Percentiles rank a stretch among this genome's conserved stretches.
Conservation (phyloP, 169 alveolate genomes). For the Besnoitia besnoiti region DNA sequence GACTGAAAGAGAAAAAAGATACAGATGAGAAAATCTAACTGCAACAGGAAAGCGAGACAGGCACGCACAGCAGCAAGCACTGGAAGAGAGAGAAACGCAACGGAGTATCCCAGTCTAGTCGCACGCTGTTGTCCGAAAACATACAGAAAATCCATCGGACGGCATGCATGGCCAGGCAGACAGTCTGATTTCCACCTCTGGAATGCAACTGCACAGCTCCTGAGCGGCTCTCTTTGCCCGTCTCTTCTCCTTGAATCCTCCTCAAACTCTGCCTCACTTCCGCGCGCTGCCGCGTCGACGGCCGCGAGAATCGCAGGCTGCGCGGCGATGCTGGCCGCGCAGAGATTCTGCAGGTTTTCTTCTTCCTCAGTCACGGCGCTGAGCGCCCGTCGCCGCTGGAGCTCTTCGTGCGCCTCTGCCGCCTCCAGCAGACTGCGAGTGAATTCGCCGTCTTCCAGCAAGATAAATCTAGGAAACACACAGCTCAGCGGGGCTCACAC, state of each 20-base stretch:
- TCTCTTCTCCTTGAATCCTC: too few relatives aligned
- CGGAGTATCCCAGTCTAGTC: too few relatives aligned
- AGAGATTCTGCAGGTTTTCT: background rate
- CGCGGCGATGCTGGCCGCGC: background rate
- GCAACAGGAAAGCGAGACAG: background rate
- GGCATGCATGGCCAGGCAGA: too few relatives aligned
- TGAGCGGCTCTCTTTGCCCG: too few relatives aligned
- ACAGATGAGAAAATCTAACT: background rate
- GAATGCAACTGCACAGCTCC: too few relatives aligned
- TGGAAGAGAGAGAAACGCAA: too few relatives aligned
- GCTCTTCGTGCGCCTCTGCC: constrained; percentile 28
- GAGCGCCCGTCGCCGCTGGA: background rate
- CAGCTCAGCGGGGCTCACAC: background rate
- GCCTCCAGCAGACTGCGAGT: constrained; percentile 26
- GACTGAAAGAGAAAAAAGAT: background rate
- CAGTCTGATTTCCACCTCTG: too few relatives aligned
- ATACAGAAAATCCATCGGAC: too few relatives aligned
- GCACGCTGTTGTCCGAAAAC: too few relatives aligned
- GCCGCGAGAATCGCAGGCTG: constrained; percentile 30
- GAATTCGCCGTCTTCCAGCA: constrained; percentile 39
- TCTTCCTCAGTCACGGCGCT: background rate
- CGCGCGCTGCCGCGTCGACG: constrained; percentile 26
- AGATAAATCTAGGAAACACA: background rate
- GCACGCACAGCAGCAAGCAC: too few relatives aligned
- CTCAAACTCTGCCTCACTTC: background rate